These are phyloP conservation scores for Oryza nivara DNA, from an alignment of 176 grass and related monocot genomes.

Conservation along the genomic window DNA sequence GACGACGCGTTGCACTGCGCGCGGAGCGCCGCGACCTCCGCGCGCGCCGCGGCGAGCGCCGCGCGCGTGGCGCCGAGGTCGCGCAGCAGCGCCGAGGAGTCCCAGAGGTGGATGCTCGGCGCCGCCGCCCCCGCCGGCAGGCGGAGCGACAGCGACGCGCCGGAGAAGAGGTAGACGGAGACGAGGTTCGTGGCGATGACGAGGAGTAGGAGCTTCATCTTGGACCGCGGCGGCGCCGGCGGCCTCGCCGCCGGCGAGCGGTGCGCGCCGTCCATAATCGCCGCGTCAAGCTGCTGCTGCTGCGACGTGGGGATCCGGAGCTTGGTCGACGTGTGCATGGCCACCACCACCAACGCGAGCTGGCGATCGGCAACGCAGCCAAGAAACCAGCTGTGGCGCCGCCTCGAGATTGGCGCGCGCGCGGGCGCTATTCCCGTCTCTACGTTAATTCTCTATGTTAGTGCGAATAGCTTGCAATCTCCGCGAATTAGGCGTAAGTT, in stretches of 20 bases:
- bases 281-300: slow-evolving; percentile 9
- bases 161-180: slow-evolving; percentile 83
- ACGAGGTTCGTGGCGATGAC: slow-evolving; percentile 72
- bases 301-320: slow-evolving; percentile 25
- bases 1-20: slow-evolving; percentile 61
- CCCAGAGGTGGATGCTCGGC: slow-evolving; percentile 74
- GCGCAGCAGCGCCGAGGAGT: slow-evolving; percentile 52
- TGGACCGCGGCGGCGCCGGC: slow-evolving; percentile 34
- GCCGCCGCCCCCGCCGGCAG: slow-evolving; percentile 59
- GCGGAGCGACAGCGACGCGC: slow-evolving; percentile 54
- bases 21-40: slow-evolving; percentile 49
- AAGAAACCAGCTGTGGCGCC: background rate
- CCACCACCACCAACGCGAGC: background rate
- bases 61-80: slow-evolving; percentile 69
- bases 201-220: slow-evolving; percentile 65
- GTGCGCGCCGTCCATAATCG: slow-evolving; percentile 10
- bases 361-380: background rate
- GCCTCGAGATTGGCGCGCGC: slow-evolving; percentile 36
- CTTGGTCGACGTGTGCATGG: slow-evolving; percentile 46
- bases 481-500: too few species aligned
- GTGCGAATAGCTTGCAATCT: too few species aligned
- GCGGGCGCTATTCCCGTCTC: background rate
- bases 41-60: slow-evolving; percentile 40
- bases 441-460: background rate
- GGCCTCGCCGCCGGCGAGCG: background rate